Evolutionary conservation across 2,329 filamentous ascomycete species (phyloP).

Genomic region (Metarhizium anisopliae): DNA sequence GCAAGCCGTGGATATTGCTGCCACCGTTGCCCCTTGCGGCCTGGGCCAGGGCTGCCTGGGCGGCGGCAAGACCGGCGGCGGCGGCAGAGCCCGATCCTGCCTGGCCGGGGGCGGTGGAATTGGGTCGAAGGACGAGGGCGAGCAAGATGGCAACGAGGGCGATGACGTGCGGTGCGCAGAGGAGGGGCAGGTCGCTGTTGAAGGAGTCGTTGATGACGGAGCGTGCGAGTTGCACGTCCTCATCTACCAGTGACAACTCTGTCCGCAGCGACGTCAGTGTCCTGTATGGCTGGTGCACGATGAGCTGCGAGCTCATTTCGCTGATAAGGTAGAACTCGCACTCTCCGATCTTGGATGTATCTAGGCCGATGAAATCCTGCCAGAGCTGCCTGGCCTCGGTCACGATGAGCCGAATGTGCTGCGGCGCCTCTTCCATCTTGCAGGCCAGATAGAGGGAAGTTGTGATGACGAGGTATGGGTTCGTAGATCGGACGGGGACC

Average conservation of each 20-base stretch:
- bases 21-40: constrained; percentile 26
- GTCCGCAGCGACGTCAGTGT: constrained; percentile 63
- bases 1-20: constrained; percentile 8
- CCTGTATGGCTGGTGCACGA: constrained; percentile 85
- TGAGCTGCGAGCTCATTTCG: constrained; percentile 82
- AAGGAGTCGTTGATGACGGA: constrained; percentile 87
- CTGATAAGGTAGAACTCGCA: constrained; percentile 91
- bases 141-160: constrained; percentile 81
- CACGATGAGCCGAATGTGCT: constrained; percentile 87
- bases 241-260: constrained; percentile 62
- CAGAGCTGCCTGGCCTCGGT: constrained; percentile 79
- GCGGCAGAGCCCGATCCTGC: constrained; percentile 19
- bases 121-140: constrained; percentile 70
- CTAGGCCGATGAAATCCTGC: constrained; percentile 67
- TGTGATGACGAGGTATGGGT: constrained; percentile 86
- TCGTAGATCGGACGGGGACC: constrained; percentile 85
- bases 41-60: constrained; percentile 39
- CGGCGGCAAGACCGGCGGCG: constrained; percentile 38
- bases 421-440: constrained; percentile 96
- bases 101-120: constrained; percentile 20
- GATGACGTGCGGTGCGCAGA: constrained; percentile 78
- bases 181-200: constrained; percentile 80
- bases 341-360: constrained; percentile 80
- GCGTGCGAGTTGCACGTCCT: constrained; percentile 70
- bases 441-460: constrained; percentile 91